A percentile compares a stretch with the other conserved stretches of the same genome.
Conservation (phyloP, 371 early-diverging fungal species). For the Mucor indicus region DNA sequence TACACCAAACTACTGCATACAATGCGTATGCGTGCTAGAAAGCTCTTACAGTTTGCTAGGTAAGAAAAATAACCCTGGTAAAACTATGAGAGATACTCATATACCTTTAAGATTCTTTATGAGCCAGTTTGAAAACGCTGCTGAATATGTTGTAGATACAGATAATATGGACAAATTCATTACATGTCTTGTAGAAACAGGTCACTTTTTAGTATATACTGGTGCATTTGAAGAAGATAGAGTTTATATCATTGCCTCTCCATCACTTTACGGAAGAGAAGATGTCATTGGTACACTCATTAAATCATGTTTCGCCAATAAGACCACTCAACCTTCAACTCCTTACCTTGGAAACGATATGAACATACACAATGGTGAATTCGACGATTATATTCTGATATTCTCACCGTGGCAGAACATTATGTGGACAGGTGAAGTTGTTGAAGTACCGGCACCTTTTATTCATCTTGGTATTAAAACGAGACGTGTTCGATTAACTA, state of each 20-base stretch:
- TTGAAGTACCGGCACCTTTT: conserved; percentile 39
- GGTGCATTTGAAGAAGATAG: conserved; percentile 62
- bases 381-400: conserved; percentile 51
- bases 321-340: conserved; percentile 14
- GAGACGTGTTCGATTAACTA: conserved; percentile 67
- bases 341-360: neutral
- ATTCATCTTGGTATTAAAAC: conserved; percentile 59
- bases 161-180: conserved; percentile 51
- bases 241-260: conserved; percentile 61
- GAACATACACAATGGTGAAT: conserved; percentile 6
- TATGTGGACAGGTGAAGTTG: conserved; percentile 59
- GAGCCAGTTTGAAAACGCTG: conserved; percentile 68
- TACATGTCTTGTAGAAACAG: conserved; percentile 57
- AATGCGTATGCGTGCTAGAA: conserved; percentile 65
- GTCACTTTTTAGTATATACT: conserved; percentile 69
- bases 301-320: conserved; percentile 34
- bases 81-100: too few species aligned
- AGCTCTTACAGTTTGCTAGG: conserved; percentile 62
- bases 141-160: conserved; percentile 67
- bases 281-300: conserved; percentile 34
- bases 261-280: conserved; percentile 36
- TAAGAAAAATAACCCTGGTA: conserved; percentile 11
- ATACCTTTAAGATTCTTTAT: conserved; percentile 68
- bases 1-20: conserved; percentile 64
- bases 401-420: conserved; percentile 58